Evolutionary conservation across 805 yeast genomes (phyloP), one percentile per base, ranked within the genome.

Genomic region (Myxozyma nipponensis): DNA sequence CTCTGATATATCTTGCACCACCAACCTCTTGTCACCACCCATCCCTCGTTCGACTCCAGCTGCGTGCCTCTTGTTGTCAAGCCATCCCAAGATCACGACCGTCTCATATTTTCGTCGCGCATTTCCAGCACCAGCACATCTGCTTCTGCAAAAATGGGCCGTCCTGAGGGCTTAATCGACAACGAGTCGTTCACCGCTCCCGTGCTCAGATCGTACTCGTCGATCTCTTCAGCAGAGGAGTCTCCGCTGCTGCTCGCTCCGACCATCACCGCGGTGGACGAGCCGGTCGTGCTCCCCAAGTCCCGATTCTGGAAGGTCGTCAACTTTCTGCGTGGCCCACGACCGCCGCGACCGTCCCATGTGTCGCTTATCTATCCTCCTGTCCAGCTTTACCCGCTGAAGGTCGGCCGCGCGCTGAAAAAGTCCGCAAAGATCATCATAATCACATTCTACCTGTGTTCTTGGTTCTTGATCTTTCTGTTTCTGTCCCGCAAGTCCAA

Each of bases 381-480:
- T 17, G 44, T 46, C 46, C 58, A 54, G 48, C 50, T 52, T 17
- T 48, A 49, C 46, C 58, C 58, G 25, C 23, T 54, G 15, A 52
- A 50, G 50, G 36, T 54, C 39, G 50, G 53, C 45, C 51, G 52
- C 23, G 36, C 58, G 3, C 28, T 54, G 42, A 46, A 49, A 41
- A 37, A 54, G 43, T 47, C 56, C 44, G 48, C 45, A n/a, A 44
- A 44, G 23, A 42, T 52, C 36, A 23, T 44, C 19, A 44, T 43
- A n/a, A 48, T 52, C 44, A 39, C 47, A 26, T 3, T 46, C 46
- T 54, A 52, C 44, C 58, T 54, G 28, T 42, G 46, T 37, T 47
- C 51, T 24, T 54, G 58, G 58, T 54, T 54, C 39, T 47, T 54
- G 35, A 54, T 54, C 25, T 54, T 54, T 35, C 58, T 54, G 37